Conservation (phyloP, 2,329 filamentous ascomycete species). For the Chaetomium sp. region DNA sequence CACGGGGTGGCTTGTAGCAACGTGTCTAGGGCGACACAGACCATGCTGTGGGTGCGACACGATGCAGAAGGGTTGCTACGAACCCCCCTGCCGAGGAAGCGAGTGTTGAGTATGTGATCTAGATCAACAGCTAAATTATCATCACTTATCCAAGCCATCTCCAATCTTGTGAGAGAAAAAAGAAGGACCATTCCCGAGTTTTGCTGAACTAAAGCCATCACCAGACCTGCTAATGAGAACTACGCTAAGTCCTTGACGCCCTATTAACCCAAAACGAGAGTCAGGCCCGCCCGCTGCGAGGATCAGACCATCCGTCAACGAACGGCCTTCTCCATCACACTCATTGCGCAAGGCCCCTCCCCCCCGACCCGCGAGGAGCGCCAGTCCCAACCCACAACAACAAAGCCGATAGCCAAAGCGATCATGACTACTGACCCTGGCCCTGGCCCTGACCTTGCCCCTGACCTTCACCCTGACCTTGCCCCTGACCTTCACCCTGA, state of each 20-base stretch:
- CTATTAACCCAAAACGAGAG: not conserved
- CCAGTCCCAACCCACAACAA: not conserved
- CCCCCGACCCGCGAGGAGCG: not conserved
- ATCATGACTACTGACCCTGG: constrained; percentile 4
- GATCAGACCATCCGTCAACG: not conserved
- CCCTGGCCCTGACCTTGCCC: constrained; percentile 1
- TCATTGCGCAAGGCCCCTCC: not conserved
- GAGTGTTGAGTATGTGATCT: not conserved
- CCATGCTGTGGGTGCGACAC: not conserved
- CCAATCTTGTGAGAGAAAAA: too few species aligned
- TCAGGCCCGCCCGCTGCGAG: not conserved
- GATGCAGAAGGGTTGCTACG: not conserved
- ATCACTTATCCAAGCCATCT: too few species aligned
- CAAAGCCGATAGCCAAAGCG: too few species aligned
- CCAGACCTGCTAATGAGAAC: not conserved
- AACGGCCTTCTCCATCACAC: too few species aligned
- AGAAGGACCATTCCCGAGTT: too few species aligned
- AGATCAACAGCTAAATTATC: not conserved
- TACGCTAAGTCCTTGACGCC: not conserved
- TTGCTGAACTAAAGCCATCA: not conserved
- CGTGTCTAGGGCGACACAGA: not conserved
- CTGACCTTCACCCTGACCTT: not conserved
- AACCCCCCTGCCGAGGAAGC: not conserved
- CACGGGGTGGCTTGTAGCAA: not conserved
- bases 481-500: not conserved